A percentile compares a stretch with the other conserved stretches of the same genome.
These are phyloP conservation scores for Trichophaea hybrida DNA, from an alignment of 2,329 filamentous ascomycete species.

Conservation along the genomic window DNA sequence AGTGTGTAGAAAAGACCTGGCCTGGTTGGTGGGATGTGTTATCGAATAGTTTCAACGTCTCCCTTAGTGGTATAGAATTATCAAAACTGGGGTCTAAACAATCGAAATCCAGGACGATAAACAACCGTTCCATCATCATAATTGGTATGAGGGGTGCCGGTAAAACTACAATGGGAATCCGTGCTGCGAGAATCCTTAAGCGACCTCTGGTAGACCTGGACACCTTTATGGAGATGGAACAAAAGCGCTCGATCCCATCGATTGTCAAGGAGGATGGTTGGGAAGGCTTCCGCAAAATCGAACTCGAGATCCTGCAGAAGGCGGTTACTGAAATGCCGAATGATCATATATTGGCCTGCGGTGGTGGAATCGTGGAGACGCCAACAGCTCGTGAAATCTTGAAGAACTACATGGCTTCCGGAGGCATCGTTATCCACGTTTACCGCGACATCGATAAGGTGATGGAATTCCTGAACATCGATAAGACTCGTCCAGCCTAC, in stretches of 20 bases:
- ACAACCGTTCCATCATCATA: slow-evolving; percentile 58
- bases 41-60: slow-evolving; percentile 59
- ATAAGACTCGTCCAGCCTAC: slow-evolving; percentile 85
- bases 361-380: slow-evolving; percentile 82
- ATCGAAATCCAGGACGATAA: slow-evolving; percentile 29
- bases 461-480: slow-evolving; percentile 72
- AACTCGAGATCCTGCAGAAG: slow-evolving; percentile 58
- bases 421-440: slow-evolving; percentile 74
- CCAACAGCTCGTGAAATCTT: slow-evolving; percentile 65
- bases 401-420: slow-evolving; percentile 53
- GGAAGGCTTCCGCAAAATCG: slow-evolving; percentile 72
- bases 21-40: slow-evolving; percentile 96
- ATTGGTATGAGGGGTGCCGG: slow-evolving; percentile 96
- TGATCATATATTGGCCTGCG: slow-evolving; percentile 79
- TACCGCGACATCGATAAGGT: slow-evolving; percentile 78
- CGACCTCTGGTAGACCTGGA: slow-evolving; percentile 78
- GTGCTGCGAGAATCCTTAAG: slow-evolving; percentile 62
- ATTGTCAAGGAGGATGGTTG: slow-evolving; percentile 69
- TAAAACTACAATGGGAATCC: slow-evolving; percentile 83
- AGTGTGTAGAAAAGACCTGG: slow-evolving; percentile 96
- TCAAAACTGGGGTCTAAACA: slow-evolving; percentile 29
- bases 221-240: slow-evolving; percentile 61
- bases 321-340: slow-evolving; percentile 59
- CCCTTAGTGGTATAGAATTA: slow-evolving; percentile 59
- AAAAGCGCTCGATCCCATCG: slow-evolving; percentile 67